Percentiles rank a stretch among this genome's conserved stretches.
These are phyloP conservation scores for Pythium dissotocum DNA, from an alignment of 352 stramenopile species.

Conservation along the genomic window DNA sequence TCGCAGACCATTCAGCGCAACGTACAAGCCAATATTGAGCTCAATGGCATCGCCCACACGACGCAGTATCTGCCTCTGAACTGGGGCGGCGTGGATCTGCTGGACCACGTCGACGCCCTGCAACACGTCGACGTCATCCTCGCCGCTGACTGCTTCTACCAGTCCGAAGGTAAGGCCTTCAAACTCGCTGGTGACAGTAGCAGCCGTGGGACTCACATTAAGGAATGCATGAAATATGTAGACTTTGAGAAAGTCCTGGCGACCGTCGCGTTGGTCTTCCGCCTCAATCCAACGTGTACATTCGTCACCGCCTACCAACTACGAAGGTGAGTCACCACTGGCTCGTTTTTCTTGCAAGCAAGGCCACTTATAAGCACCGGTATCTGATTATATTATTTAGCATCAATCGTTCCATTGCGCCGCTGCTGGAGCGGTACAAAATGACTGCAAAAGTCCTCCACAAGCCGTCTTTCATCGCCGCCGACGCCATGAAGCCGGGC, in stretches of 20 bases:
- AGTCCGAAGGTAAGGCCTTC: slow-evolving; percentile 43
- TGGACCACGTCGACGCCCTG: slow-evolving; percentile 34
- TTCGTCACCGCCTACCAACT: slow-evolving; percentile 72
- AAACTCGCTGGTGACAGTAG: background rate
- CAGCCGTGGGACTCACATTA: background rate
- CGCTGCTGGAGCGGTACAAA: slow-evolving; percentile 49
- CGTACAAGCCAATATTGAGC: slow-evolving; percentile 47
- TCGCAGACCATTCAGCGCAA: slow-evolving; percentile 50
- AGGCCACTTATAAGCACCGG: too few species aligned
- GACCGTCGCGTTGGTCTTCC: slow-evolving; percentile 66
- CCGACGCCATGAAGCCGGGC: slow-evolving; percentile 8
- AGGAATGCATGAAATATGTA: slow-evolving; percentile 10
- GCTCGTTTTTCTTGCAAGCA: background rate
- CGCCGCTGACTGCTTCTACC: slow-evolving; percentile 74
- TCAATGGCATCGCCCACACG: slow-evolving; percentile 40
- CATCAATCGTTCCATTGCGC: slow-evolving; percentile 59
- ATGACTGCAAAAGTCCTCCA: slow-evolving; percentile 39
- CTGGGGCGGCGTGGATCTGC: slow-evolving; percentile 46
- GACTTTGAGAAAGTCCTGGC: slow-evolving; percentile 73
- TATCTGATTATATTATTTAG: slow-evolving; percentile 13
- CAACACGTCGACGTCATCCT: slow-evolving; percentile 47
- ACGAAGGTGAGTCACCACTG: slow-evolving; percentile 35
- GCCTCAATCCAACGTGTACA: slow-evolving; percentile 39
- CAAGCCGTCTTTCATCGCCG: slow-evolving; percentile 34
- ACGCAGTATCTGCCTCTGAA: slow-evolving; percentile 45